Percentiles rank a stretch among this genome's conserved stretches.
Conservation (phyloP, 768 basidiomycete species). For the Podaxis sp. region DNA sequence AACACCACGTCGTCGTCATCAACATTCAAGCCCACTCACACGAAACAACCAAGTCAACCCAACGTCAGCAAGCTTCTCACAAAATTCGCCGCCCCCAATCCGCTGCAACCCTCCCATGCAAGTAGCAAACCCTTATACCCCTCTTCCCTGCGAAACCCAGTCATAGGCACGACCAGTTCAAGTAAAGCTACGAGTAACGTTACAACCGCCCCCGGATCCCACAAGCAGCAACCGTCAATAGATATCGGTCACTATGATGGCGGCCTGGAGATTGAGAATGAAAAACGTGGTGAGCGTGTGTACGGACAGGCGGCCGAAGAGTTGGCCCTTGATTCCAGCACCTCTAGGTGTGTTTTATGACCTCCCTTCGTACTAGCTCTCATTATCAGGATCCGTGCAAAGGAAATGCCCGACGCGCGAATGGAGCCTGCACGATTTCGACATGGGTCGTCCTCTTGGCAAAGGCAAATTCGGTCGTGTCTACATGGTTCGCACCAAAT, state of each 20-base stretch:
- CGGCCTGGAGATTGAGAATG: conserved; percentile 90
- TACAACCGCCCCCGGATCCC: conserved; percentile 20
- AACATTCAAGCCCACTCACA: conserved; percentile 31
- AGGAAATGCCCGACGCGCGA: conserved; percentile 77
- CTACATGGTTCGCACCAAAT: conserved; percentile 96
- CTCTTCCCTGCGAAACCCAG: conserved; percentile 45
- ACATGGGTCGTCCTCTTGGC: conserved; percentile 95
- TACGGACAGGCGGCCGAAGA: conserved; percentile 78
- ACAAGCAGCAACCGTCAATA: conserved; percentile 36
- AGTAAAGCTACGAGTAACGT: conserved; percentile 17
- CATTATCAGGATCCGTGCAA: neutral
- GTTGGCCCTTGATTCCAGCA: conserved; percentile 83
- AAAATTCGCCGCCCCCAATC: conserved; percentile 72
- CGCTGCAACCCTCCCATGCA: conserved; percentile 31
- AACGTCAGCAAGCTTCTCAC: conserved; percentile 71
- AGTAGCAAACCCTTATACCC: conserved; percentile 35
- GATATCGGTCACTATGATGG: conserved; percentile 95
- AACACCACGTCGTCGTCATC: conserved; percentile 31
- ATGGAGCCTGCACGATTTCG: conserved; percentile 84
- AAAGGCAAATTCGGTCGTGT: conserved; percentile 99
- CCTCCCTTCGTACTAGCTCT: neutral
- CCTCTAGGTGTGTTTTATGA: conserved; percentile 49
- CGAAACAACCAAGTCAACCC: conserved; percentile 59
- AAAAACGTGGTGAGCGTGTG: conserved; percentile 72
- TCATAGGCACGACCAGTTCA: conserved; percentile 16